Evolutionary conservation across 2,329 filamentous ascomycete genomes (phyloP).

Genomic region (Parastagonospora nodorum): DNA sequence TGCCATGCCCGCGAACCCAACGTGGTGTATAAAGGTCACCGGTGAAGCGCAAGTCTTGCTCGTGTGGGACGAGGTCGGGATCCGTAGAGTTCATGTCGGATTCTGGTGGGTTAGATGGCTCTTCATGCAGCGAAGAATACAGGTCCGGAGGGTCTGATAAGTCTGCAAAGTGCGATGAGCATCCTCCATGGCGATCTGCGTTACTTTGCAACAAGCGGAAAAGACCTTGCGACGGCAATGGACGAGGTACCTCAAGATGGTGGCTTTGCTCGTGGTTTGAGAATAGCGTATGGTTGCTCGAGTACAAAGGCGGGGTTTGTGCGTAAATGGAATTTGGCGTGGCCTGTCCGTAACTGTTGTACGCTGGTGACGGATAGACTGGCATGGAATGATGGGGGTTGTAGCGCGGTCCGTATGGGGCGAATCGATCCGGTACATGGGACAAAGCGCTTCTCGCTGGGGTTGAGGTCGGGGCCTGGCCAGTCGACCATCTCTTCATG

Average conservation of each 20-base stretch:
- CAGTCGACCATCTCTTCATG: constrained; percentile 79
- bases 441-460: constrained; percentile 60
- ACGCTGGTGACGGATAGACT: constrained; percentile 38
- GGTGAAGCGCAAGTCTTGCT: constrained; percentile 75
- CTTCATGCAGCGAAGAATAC: constrained; percentile 74
- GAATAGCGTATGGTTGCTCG: constrained; percentile 53
- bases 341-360: constrained; percentile 38
- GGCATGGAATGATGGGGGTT: constrained; percentile 52
- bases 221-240: constrained; percentile 69
- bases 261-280: constrained; percentile 58
- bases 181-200: constrained; percentile 69
- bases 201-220: constrained; percentile 78
- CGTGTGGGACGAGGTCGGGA: constrained; percentile 75
- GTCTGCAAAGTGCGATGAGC: constrained; percentile 69
- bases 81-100: constrained; percentile 82
- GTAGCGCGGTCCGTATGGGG: constrained; percentile 63
- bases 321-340: constrained; percentile 46
- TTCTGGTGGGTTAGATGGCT: constrained; percentile 73
- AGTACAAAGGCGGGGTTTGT: constrained; percentile 58
- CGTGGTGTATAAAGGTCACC: constrained; percentile 82
- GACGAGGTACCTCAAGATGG: constrained; percentile 62
- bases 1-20: constrained; percentile 84
- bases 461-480: constrained; percentile 63
- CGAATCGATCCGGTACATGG: constrained; percentile 65
- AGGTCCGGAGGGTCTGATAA: constrained; percentile 77